These are phyloP conservation scores for Phlyctochytrium arcticum DNA, from an alignment of 192 early-diverging fungal genomes.

Conservation along the genomic window DNA sequence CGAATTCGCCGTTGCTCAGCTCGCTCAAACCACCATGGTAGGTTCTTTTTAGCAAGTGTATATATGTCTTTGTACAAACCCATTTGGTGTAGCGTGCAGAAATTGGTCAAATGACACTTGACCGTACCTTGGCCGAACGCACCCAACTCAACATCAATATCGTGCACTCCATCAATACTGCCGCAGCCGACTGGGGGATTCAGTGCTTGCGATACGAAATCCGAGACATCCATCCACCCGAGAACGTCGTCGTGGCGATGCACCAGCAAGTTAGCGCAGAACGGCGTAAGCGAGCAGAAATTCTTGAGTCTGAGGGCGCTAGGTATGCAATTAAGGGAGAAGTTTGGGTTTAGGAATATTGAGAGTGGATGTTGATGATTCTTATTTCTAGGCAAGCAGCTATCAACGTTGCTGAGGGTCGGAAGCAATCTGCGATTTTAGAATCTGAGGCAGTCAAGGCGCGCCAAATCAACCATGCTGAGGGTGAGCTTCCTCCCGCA, in stretches of 20 bases:
- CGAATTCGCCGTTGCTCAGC: slow-evolving; percentile 91
- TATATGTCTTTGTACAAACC: not conserved
- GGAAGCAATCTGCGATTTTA: slow-evolving; percentile 84
- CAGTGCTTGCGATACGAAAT: slow-evolving; percentile 94
- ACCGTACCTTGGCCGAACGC: slow-evolving; percentile 91
- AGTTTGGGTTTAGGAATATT: not conserved
- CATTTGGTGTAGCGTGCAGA: slow-evolving; percentile 66
- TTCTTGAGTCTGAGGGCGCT: slow-evolving; percentile 59
- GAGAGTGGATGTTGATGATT: too few relatives aligned
- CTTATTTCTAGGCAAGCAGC: slow-evolving; percentile 67
- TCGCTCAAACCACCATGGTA: slow-evolving; percentile 98
- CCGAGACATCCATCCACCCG: slow-evolving; percentile 91
- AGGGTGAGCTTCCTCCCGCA: slow-evolving; percentile 41
- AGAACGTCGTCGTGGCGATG: slow-evolving; percentile 93
- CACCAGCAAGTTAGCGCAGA: slow-evolving; percentile 97
- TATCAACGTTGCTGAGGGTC: slow-evolving; percentile 96
- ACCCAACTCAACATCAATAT: slow-evolving; percentile 90
- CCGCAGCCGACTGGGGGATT: slow-evolving; percentile 94
- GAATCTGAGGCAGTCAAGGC: slow-evolving; percentile 91
- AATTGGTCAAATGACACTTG: slow-evolving; percentile 97
- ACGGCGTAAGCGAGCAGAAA: slow-evolving; percentile 93
- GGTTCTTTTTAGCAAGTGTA: not conserved
- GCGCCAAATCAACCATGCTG: slow-evolving; percentile 86
- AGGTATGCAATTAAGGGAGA: slow-evolving; percentile 14
- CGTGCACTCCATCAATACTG: slow-evolving; percentile 90